These are phyloP conservation scores for Malassezia vespertilionis DNA, from an alignment of 1,284 basidiomycete genomes.

Conservation along the genomic window DNA sequence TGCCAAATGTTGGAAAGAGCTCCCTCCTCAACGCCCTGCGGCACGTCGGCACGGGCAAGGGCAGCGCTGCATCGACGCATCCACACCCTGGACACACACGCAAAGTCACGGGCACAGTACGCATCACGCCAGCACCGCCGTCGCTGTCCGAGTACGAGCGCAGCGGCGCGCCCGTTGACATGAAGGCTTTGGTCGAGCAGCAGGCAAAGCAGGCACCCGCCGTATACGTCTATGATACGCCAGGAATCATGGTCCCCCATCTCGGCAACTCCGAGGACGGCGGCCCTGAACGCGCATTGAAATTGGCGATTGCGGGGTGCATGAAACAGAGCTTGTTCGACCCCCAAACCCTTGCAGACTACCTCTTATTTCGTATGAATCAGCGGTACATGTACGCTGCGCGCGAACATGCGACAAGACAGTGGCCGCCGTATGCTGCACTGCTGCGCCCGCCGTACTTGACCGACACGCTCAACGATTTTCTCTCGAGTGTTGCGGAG, in stretches of 20 bases:
- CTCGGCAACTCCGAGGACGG: constrained; percentile 64
- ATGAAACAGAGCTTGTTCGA: constrained; percentile 90
- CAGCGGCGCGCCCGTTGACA: background rate
- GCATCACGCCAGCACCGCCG: constrained; percentile 31
- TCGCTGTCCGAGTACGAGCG: constrained; percentile 15
- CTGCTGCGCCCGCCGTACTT: constrained; percentile 10
- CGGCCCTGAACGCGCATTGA: constrained; percentile 81
- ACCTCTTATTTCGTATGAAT: constrained; percentile 78
- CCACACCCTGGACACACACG: constrained; percentile 57
- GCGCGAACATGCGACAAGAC: background rate
- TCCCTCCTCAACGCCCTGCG: constrained; percentile 84
- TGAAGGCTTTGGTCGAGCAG: constrained; percentile 50
- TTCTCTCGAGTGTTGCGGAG: constrained; percentile 26
- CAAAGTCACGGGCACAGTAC: constrained; percentile 43
- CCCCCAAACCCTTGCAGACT: constrained; percentile 68
- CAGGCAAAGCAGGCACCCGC: constrained; percentile 67
- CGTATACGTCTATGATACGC: constrained; percentile 89
- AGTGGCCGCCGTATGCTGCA: constrained; percentile 14
- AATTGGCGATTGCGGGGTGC: constrained; percentile 73
- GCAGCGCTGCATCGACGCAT: constrained; percentile 77
- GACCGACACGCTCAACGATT: constrained; percentile 28
- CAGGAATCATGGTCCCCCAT: constrained; percentile 92
- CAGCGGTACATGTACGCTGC: constrained; percentile 51
- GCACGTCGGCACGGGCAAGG: constrained; percentile 71
- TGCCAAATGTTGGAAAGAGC: constrained; percentile 98